Base-by-base conservation (phyloP, 352 stramenopile species). In the Thalassiosira oceanica region DNA sequence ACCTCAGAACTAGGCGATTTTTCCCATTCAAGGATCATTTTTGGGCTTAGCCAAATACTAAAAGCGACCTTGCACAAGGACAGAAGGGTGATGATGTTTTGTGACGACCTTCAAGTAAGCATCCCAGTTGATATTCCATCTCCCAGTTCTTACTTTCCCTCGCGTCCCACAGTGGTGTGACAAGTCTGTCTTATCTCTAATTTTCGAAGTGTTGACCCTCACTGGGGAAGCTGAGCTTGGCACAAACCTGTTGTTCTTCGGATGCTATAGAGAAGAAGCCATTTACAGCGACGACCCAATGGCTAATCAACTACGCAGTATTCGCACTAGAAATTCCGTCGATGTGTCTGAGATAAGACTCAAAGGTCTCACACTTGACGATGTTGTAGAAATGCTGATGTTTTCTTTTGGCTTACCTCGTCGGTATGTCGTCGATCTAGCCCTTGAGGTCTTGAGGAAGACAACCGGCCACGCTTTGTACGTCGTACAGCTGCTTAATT, bases 401-500 rank as follows among this genome's bases (percentile, higher is more conserved):
- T 43, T 44, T 1, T 57, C 70, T n/a, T 35, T 71, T 16, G 21
- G 51, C 20, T 27, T 78, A 20, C 61, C 68, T 15, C 29, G 46
- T 28, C 44, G 68, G 29, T 13, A 69, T 6, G 68, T 74, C 26
- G 4, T 41, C 8, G 41, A 64, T 8, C 31, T 78, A 8, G 62
- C 61, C 1, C 23, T 61, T 44, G 27, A 41, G 29, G 53, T 78
- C n/a, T 42, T 65, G 28, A 78, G 65, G 36, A 78, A 78, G 39
- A 74, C 61, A 20, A 33, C 61, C 28, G 68, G 68, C 0, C 53
- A 78, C 56, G 48, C 53, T 15, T 56, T 57, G 11, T 78, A 73
- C 37, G 33, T 68, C 13, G 48, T 73, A 39, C 23, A 78, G 46
- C 29, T 78, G 1, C 18, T 78, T 11, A 78, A 73, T 26, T 78